A percentile compares a stretch with the other conserved stretches of the same genome.
These are phyloP conservation scores for Aurinia saxatilis DNA, from an alignment of 345 rosid species.

Conservation along the genomic window DNA sequence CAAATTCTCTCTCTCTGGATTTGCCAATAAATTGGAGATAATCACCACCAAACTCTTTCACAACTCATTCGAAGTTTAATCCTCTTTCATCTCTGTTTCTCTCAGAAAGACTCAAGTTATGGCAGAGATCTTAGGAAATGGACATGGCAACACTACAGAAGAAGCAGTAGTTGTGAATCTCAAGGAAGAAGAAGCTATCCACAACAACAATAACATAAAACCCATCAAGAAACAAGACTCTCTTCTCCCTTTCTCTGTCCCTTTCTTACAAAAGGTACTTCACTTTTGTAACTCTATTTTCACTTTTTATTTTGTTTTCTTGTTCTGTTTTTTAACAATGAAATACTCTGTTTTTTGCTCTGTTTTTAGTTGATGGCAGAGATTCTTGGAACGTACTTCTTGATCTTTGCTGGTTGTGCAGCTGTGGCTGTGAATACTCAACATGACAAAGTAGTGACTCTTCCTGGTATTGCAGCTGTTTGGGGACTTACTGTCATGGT, in stretches of 20 bases:
- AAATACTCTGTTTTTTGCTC: no score
- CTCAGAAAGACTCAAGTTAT: slow-evolving; percentile 9
- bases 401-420: slow-evolving; percentile 87
- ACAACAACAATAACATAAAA: not conserved
- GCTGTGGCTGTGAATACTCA: slow-evolving; percentile 66
- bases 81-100: not conserved
- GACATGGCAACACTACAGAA: slow-evolving; percentile 17
- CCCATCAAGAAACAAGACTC: slow-evolving; percentile 38
- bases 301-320: not conserved
- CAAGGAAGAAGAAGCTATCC: slow-evolving; percentile 28
- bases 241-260: slow-evolving; percentile 40
- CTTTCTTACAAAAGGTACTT: slow-evolving; percentile 82
- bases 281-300: not conserved
- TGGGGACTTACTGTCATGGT: slow-evolving; percentile 97
- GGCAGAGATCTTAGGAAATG: slow-evolving; percentile 40
- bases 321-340: not conserved
- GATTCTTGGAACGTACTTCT: slow-evolving; percentile 71
- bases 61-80: not conserved
- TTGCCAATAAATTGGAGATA: slow-evolving; percentile 26
- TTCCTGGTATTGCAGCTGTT: slow-evolving; percentile 63
- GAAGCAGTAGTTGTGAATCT: slow-evolving; percentile 46
- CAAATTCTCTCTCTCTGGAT: not conserved
- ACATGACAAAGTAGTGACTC: slow-evolving; percentile 58
- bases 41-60: slow-evolving; percentile 17
- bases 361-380: slow-evolving; percentile 60